Percentiles rank a stretch among this genome's conserved stretches.
Conservation (phyloP, 257 asterid genomes). For the Forsythia suspensa region DNA sequence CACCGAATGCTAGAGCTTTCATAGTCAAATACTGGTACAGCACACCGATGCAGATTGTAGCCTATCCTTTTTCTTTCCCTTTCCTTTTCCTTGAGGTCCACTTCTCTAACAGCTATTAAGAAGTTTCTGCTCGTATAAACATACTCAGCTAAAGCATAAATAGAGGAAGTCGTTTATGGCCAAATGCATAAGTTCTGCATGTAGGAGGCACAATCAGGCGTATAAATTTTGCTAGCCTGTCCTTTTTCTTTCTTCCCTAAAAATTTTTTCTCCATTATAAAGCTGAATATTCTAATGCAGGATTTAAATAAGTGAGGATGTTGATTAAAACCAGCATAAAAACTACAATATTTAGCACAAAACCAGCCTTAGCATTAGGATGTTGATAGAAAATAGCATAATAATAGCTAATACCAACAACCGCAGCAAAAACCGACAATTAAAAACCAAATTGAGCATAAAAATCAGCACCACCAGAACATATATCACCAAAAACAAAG, state of each 20-base stretch:
- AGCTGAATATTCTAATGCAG: constrained; percentile 37
- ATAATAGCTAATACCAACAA: no score
- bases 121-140: neutral
- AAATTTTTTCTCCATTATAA: neutral
- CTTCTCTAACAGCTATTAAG: neutral
- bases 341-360: no score
- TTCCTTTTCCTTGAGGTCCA: neutral
- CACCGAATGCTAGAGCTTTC: neutral
- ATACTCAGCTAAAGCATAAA: no score
- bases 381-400: no score
- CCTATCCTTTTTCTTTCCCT: neutral
- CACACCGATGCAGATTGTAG: neutral
- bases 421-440: no score
- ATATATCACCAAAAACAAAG: no score
- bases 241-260: neutral
- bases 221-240: neutral
- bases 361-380: no score
- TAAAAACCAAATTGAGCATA: no score
- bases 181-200: no score
- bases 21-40: neutral
- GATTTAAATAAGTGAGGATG: constrained; percentile 30
- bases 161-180: no score
- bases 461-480: no score
- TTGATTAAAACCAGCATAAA: no score
- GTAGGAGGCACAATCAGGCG: neutral